Evolutionary conservation across 1,284 basidiomycete genomes (phyloP), one percentile per base, ranked within the genome.

Genomic region (Vanrija pseudolonga): DNA sequence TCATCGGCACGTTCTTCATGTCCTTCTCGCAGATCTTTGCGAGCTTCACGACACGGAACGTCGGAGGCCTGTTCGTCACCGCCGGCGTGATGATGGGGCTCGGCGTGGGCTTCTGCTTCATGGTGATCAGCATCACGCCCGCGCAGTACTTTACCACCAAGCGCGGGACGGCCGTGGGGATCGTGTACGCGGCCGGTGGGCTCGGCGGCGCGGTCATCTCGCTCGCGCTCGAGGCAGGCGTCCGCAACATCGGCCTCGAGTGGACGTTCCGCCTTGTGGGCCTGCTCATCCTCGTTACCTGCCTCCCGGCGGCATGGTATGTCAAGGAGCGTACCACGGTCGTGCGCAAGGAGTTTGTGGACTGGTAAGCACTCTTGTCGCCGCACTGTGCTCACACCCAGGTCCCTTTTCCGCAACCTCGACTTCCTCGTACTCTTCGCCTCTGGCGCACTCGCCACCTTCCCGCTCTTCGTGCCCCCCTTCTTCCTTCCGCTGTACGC

Each of bases 401-500:
- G 59, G 62, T 61, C 47, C 3, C 52, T 67, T 6, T 73, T 74
- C 59, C 58, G 56, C 28, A 59, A 68, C 23, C 42, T 57, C 19
- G 65, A 67, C 14, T 76, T 73, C 57, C 58, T 62, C 23, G 55
- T 69, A 23, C 54, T 75, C 47, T 65, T 73, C 41, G 26, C 65
- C 12, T 61, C 66, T 0, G 70, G 67, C 4, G 70, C 67, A 4
- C 48, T 75, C 7, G 69, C 56, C 3, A 70, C 69, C 3, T 76
- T 76, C 49, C 68, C 72, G 2, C 62, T 76, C 18, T 66, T 74
- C 51, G 71, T 76, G 3, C 70, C 73, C 9, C 70, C 74, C 22
- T 75, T 74, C 63, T 68, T 73, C 56, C 61, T 76, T 6, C 74
- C 74, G 1, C 62, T 73, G 4, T 76, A 71, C 55, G 71, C 69